A percentile compares a stretch with the other conserved stretches of the same genome.
Evolutionary conservation across 192 early-diverging fungal species (phyloP).

Genomic region (Fimicolochytrium jonesii): DNA sequence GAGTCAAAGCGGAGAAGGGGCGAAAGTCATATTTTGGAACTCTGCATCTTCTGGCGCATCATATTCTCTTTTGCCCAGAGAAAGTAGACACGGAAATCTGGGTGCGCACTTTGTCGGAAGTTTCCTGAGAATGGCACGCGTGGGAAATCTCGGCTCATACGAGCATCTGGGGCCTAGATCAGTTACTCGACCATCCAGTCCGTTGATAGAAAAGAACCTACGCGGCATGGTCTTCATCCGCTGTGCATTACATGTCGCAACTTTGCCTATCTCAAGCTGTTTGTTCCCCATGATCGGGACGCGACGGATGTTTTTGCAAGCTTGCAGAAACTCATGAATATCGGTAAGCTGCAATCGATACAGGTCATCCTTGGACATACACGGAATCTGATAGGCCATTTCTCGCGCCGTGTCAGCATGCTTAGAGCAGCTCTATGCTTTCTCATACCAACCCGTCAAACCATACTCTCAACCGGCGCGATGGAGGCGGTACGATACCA

Average conservation of each 20-base stretch:
- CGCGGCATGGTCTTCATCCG: slow-evolving; percentile 42
- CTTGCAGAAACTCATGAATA: slow-evolving; percentile 77
- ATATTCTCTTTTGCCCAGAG: slow-evolving; percentile 62
- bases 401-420: slow-evolving; percentile 45
- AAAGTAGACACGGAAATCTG: slow-evolving; percentile 56
- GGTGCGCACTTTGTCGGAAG: slow-evolving; percentile 35
- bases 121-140: neutral
- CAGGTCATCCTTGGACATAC: too few species aligned
- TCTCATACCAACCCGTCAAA: slow-evolving; percentile 52
- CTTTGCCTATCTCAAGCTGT: slow-evolving; percentile 72
- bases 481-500: slow-evolving; percentile 75
- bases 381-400: too few species aligned
- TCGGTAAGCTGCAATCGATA: too few species aligned
- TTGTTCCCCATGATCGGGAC: slow-evolving; percentile 61
- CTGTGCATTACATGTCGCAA: slow-evolving; percentile 72
- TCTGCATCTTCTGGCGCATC: slow-evolving; percentile 72
- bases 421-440: slow-evolving; percentile 76
- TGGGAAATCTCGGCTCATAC: neutral
- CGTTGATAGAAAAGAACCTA: slow-evolving; percentile 56
- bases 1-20: slow-evolving; percentile 23
- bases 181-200: slow-evolving; percentile 81
- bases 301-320: slow-evolving; percentile 71
- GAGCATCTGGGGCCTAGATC: slow-evolving; percentile 42
- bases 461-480: slow-evolving; percentile 18
- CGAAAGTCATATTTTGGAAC: slow-evolving; percentile 33